phyloP scores from a whole-genome alignment of 1,284 basidiomycete genomes.

The Abortiporus biennis region DNA sequence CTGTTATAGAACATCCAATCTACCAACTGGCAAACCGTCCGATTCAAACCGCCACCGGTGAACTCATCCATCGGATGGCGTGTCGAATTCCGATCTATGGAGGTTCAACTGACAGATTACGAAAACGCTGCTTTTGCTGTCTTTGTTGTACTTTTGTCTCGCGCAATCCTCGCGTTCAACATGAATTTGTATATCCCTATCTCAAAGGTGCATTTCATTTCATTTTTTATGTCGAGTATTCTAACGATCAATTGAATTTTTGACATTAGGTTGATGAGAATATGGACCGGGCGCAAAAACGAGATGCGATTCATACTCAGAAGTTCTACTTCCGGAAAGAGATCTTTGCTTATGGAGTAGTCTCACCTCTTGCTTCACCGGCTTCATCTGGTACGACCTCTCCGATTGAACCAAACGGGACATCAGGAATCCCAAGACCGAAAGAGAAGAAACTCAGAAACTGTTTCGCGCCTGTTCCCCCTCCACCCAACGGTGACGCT shows the following conservation, averaged over 20 bases:
- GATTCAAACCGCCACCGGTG: constrained; percentile 97
- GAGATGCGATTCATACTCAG: constrained; percentile 70
- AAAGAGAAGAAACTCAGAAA: constrained; percentile 67
- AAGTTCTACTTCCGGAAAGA: constrained; percentile 92
- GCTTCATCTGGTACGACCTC: constrained; percentile 46
- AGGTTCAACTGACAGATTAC: constrained; percentile 98
- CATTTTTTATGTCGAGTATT: background rate
- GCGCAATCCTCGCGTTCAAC: constrained; percentile 88
- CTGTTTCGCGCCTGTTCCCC: constrained; percentile 55
- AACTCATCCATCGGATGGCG: constrained; percentile 95
- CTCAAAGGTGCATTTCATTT: constrained; percentile 66
- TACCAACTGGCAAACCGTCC: constrained; percentile 98
- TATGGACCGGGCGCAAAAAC: constrained; percentile 84
- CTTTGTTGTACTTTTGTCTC: constrained; percentile 90
- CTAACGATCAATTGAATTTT: no score
- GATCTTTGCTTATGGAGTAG: constrained; percentile 57
- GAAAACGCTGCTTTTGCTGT: constrained; percentile 97
- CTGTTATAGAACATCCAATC: constrained; percentile 86
- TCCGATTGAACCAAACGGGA: constrained; percentile 31
- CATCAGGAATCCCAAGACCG: constrained; percentile 19
- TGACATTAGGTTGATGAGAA: constrained; percentile 86
- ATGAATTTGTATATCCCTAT: constrained; percentile 97
- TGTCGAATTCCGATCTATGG: constrained; percentile 98
- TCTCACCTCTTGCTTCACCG: constrained; percentile 14
- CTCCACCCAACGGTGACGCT: constrained; percentile 45